Base-by-base conservation (phyloP, 2,329 filamentous ascomycete species). In the Aaosphaeria arxii region DNA sequence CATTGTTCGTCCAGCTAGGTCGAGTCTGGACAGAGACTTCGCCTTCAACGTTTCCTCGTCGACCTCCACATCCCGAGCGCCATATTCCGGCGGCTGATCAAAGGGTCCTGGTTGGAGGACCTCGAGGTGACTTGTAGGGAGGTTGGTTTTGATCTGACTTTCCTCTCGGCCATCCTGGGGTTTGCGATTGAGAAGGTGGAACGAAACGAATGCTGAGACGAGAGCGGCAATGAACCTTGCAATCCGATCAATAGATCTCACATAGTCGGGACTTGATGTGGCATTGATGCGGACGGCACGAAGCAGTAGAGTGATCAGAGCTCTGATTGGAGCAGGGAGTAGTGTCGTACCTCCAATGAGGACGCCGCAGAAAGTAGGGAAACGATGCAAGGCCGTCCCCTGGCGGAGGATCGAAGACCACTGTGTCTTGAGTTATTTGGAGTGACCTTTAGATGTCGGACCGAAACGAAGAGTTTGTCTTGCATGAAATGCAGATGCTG, bases 1-100 rank as follows among this genome's bases (percentile, higher is more conserved):
- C 51, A 95, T 78, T 1, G 89, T 92, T 57, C 85, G 83, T 40
- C 89, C 89, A 7, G 85, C 87, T 51, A 79, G 66, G 28, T 61
- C 53, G 24, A 41, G 30, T 29, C 58, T 50, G 7, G 55, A 48
- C 9, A 59, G 38, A 5, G 45, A 55, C 36, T 32, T 49, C 3
- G 49, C 45, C 6, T 41, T 5, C 5, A 53, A 45, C 5, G 50
- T 48, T 9, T 40, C 38, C 42, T 52, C 24, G 32, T 52, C 44
- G 3, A 57, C 24, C 24, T 56, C 36, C 17, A 24, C 17, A 24
- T 24, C 17, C 28, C 30, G 32, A 6, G 42, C 44, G 7, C 11
- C 9, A 6, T 32, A 36, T 42, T 64, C 59, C 4, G 62, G 62
- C 7, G 60, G 62, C 24, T 63, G 57, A 32, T 63, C 54, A 30